Evolutionary conservation across 2,329 filamentous ascomycete species (phyloP), one percentile per base, ranked within the genome.

Genomic region (Aspergillus novofumigatus): DNA sequence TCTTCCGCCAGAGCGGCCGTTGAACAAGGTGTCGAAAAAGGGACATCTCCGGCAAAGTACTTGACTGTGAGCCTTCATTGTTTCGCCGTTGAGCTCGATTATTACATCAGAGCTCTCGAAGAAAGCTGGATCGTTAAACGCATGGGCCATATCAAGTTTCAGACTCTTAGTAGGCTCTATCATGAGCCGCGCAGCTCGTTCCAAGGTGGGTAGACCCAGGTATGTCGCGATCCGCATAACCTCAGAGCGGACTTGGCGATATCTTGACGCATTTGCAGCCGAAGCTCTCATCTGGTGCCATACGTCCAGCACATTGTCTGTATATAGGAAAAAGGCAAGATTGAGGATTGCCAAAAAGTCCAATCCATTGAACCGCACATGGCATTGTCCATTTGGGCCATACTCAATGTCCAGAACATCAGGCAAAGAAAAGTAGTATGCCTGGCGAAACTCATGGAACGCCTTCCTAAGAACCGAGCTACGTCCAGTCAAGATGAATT

Each of bases 11-110:
- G 94, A 91, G 47, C 91, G 87, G n/a, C 94, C 94, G 65, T 90
- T 82, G 72, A 97, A 97, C 47, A 99, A 80, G 1, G 89, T 90
- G 61, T 93, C 81, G 62, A 99, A 99, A 80, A 97, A 99, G 0
- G 91, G 92, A 65, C 92, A 97, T 62, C 94, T 82, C 66, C 88
- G 86, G 62, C 91, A 92, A 38, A 97, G 72, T 3, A 97, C 74
- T 4, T 86, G 81, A 62, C 91, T 93, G 67, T 99, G 94, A 1
- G 89, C 87, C 14, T 80, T 77, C 35, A 92, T 76, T 54, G 81
- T 77, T 28, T 87, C 87, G n/a, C 84, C 83, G 23, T 87, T 89
- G 10, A 97, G 80, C 63, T 96, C 87, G 20, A 97, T 78, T 5
- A 93, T 71, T 6, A 91, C 82, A 72, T 99, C 92, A 2, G 86